A percentile compares a stretch with the other conserved stretches of the same genome.
phyloP scores from a whole-genome alignment of 1,284 basidiomycete species.

The Austropuccinia psidii region DNA sequence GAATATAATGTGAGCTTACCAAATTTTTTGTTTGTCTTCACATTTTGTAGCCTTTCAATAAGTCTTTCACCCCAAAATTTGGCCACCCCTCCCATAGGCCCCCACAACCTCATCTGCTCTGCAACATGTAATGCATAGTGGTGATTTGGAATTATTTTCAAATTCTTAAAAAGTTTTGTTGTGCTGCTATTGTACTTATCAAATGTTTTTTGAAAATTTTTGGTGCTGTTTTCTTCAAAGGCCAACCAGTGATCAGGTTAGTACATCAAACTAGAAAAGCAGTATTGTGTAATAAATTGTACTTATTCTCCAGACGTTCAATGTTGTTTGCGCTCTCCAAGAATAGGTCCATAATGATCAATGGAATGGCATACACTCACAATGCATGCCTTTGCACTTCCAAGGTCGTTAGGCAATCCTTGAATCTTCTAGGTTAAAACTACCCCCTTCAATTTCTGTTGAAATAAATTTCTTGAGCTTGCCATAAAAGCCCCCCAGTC shows the following conservation, averaged over 20 bases:
- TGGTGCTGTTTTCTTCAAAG: neutral
- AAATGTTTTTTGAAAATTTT: neutral
- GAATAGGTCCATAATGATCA: neutral
- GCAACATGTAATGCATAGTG: neutral
- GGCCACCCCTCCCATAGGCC: too few species aligned
- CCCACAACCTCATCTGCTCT: neutral
- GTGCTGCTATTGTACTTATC: neutral
- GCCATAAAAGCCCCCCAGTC: neutral
- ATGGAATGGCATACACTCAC: too few species aligned
- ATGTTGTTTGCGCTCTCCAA: too few species aligned
- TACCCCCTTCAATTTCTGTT: too few species aligned
- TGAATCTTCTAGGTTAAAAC: too few species aligned
- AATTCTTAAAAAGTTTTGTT: neutral
- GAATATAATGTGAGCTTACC: too few species aligned
- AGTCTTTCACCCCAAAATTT: too few species aligned
- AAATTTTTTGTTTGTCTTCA: too few species aligned
- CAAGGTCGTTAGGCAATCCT: too few species aligned
- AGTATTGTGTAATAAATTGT: neutral
- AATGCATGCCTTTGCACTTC: too few species aligned
- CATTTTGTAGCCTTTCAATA: too few species aligned
- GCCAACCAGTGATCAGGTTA: neutral
- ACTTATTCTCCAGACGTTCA: neutral
- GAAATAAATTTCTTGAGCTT: neutral
- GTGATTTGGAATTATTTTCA: slow-evolving; percentile 2
- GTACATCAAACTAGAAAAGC: neutral